Evolutionary conservation across 75 land plant species (phyloP).

Genomic region (Azolla pinnata): DNA sequence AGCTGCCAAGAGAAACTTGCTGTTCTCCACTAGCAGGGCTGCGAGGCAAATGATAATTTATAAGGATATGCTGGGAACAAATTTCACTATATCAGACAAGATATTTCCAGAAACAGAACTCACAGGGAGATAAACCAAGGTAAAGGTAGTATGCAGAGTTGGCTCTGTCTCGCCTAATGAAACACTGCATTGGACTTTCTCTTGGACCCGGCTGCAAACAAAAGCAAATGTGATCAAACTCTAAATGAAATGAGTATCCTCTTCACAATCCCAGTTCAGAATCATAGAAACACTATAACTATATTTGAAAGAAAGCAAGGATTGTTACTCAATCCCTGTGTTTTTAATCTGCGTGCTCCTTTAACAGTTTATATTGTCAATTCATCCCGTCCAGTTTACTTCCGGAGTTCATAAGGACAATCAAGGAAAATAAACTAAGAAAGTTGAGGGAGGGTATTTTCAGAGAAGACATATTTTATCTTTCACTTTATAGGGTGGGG

Average conservation of each 20-base stretch:
- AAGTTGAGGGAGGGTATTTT: background rate
- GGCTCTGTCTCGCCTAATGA: conserved; percentile 57
- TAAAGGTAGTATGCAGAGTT: conserved; percentile 60
- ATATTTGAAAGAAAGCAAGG: background rate
- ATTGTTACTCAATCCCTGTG: background rate
- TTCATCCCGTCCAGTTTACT: background rate
- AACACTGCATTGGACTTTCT: conserved; percentile 54
- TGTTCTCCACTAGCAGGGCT: conserved; percentile 25
- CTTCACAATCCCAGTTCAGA: background rate
- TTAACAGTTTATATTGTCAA: background rate
- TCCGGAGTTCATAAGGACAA: background rate
- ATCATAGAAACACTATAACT: background rate
- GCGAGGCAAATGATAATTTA: too few species aligned
- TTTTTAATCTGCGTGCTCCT: background rate
- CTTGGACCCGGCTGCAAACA: conserved; percentile 65
- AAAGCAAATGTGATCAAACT: background rate
- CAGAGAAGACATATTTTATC: background rate
- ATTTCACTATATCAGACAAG: too few species aligned
- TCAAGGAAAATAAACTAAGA: background rate
- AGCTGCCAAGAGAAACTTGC: conserved; percentile 66
- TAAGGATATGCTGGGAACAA: too few species aligned
- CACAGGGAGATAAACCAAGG: conserved; percentile 52
- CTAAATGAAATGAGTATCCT: background rate
- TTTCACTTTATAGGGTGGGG: background rate
- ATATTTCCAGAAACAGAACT: conserved; percentile 15